Conservation (phyloP, 2,329 filamentous ascomycete species). For the Claviceps spartinae region DNA sequence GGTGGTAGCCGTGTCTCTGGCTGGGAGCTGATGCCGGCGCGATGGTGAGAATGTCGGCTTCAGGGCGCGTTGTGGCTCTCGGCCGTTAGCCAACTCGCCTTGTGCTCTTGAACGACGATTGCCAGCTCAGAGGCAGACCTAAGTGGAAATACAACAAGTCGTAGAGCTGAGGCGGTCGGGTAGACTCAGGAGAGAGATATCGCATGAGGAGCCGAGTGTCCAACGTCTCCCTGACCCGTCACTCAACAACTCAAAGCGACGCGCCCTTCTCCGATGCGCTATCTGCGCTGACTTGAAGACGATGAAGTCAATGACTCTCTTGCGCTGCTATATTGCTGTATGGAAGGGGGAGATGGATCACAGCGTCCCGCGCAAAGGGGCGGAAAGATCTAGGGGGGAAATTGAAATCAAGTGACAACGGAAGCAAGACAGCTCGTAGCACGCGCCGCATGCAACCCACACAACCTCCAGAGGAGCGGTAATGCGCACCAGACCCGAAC, state of each 20-base stretch:
- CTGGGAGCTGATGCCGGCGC: too few relatives aligned
- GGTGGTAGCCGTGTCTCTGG: background rate
- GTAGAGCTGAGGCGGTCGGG: background rate
- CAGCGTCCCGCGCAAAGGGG: background rate
- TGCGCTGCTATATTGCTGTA: background rate
- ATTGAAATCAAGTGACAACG: background rate
- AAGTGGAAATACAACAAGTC: background rate
- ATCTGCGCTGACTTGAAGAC: background rate
- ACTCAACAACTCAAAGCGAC: background rate
- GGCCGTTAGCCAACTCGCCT: too few relatives aligned
- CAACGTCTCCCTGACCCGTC: background rate
- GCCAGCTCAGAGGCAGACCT: background rate
- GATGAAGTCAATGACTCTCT: background rate
- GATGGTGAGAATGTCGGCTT: background rate
- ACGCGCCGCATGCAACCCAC: background rate
- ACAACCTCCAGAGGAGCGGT: constrained; percentile 4
- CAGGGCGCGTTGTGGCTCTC: background rate
- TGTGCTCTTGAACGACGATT: too few relatives aligned
- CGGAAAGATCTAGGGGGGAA: background rate
- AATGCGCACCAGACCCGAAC: constrained; percentile 3
- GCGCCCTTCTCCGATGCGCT: background rate
- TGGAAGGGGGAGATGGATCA: background rate
- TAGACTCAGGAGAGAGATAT: background rate
- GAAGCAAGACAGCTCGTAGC: constrained; percentile 1
- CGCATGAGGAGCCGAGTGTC: background rate